Evolutionary conservation across 805 yeast genomes (phyloP).

Genomic region (Ogataea ramenticola): DNA sequence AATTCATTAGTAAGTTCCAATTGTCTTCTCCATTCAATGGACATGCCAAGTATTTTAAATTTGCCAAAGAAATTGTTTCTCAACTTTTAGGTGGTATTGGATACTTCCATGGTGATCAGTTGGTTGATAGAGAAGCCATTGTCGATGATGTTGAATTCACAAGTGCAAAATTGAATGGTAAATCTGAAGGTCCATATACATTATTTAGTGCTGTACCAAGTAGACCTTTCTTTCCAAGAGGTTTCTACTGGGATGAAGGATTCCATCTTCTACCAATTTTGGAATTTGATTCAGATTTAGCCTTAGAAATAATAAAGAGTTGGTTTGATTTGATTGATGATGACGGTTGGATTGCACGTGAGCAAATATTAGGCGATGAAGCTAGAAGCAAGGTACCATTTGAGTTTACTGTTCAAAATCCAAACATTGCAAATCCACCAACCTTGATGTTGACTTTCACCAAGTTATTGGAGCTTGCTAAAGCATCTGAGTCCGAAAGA

Average conservation of each 20-base stretch:
- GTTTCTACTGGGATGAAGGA: conserved; percentile 98
- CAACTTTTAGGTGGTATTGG: conserved; percentile 88
- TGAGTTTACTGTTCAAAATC: conserved; percentile 80
- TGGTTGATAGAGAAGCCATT: conserved; percentile 67
- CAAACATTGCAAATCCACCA: conserved; percentile 92
- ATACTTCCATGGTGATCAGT: conserved; percentile 75
- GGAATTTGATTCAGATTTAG: conserved; percentile 78
- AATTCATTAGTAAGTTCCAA: conserved; percentile 44
- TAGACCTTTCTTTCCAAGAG: conserved; percentile 91
- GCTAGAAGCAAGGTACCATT: conserved; percentile 82
- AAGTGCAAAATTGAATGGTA: conserved; percentile 39
- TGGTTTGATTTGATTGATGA: conserved; percentile 87
- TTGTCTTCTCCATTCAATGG: conserved; percentile 47
- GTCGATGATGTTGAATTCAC: conserved; percentile 67
- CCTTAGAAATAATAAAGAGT: conserved; percentile 69
- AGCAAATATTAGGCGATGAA: conserved; percentile 87
- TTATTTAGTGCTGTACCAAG: conserved; percentile 85
- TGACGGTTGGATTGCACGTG: conserved; percentile 96
- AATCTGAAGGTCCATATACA: conserved; percentile 69
- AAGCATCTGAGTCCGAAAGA: conserved; percentile 8
- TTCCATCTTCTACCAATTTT: conserved; percentile 81
- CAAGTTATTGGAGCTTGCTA: conserved; percentile 43
- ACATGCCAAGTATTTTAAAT: conserved; percentile 31
- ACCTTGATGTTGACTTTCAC: conserved; percentile 73
- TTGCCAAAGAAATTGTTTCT: conserved; percentile 75